A percentile compares a stretch with the other conserved stretches of the same genome.
Evolutionary conservation across 257 asterid genomes (phyloP).

Genomic region (Plectranthus barbatus): DNA sequence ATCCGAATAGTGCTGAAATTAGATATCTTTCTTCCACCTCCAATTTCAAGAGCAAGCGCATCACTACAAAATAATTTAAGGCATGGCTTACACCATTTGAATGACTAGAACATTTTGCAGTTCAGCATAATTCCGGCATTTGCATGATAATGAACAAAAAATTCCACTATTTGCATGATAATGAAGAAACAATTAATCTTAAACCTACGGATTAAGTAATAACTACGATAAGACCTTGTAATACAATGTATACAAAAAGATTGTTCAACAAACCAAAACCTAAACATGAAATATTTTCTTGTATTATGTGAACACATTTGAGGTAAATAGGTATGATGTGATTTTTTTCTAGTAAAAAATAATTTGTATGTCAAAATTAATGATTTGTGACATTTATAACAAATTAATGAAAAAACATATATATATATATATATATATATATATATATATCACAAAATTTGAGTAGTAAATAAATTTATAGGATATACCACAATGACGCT

Average conservation of each 20-base stretch:
- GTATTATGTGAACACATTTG: neutral
- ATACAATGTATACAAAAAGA: neutral
- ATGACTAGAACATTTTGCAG: neutral
- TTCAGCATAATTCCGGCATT: neutral
- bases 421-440: neutral
- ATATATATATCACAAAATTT: too few relatives aligned
- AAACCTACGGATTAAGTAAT: neutral
- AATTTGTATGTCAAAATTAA: neutral
- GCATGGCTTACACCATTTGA: conserved; percentile 9
- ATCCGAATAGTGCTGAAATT: conserved; percentile 75
- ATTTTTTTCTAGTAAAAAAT: neutral
- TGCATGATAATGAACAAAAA: neutral
- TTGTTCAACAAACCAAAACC: neutral
- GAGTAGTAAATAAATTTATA: too few relatives aligned
- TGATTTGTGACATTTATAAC: neutral
- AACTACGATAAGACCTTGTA: neutral
- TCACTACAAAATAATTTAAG: conserved; percentile 33
- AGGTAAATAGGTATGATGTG: neutral
- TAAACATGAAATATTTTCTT: neutral
- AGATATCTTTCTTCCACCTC: conserved; percentile 95
- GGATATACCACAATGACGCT: too few relatives aligned
- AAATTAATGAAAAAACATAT: neutral
- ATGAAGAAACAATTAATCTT: neutral
- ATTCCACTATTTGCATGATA: neutral
- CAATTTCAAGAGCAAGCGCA: conserved; percentile 79